Evolutionary conservation across 2,329 filamentous ascomycete species (phyloP), one percentile per base, ranked within the genome.

Genomic region (Mycosphaerella arachidis): DNA sequence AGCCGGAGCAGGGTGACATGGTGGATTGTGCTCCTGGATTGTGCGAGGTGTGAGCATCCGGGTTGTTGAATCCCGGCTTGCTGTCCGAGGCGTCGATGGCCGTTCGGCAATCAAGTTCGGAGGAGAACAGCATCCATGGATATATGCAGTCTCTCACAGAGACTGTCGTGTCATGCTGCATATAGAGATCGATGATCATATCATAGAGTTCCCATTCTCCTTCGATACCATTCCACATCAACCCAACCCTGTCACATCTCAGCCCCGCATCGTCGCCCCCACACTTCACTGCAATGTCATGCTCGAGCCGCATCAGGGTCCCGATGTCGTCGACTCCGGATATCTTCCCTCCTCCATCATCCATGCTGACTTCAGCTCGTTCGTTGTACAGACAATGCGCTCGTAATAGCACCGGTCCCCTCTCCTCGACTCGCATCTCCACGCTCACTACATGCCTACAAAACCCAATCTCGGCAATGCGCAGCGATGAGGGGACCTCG

Each of bases 321-420:
- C 48, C 48, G 48, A 50, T 50, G 18, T 27, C 20, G 3, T 12
- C 16, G n/a, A 8, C 43, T 29, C 29, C 48, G 48, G 48, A 29
- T 18, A 50, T 40, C 18, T 29, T 53, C 50, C 12, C n/a, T n/a
- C 18, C 30, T 48, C 30, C 24, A 37, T 18, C 54, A 45, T 48
- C 54, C 43, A 56, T 56, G 54, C 45, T 56, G 40, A 56, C 54
- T 56, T 56, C 54, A 56, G 54, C 43, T 37, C 54, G 24, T 33
- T 33, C 9, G 35, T 29, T 56, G 27, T 37, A 29, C 53, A 45
- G 53, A 55, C 18, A 27, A 55, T 55, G 53, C 53, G 35, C 35
- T 43, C 53, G 46, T 50, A 50, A 29, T 29, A 29, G 6, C 29
- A 16, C 20, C 6, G 20, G 16, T 16, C 30, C 51, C 31, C 24